Base-by-base conservation (phyloP, 2,329 filamentous ascomycete species). In the Beauveria pseudobassiana region DNA sequence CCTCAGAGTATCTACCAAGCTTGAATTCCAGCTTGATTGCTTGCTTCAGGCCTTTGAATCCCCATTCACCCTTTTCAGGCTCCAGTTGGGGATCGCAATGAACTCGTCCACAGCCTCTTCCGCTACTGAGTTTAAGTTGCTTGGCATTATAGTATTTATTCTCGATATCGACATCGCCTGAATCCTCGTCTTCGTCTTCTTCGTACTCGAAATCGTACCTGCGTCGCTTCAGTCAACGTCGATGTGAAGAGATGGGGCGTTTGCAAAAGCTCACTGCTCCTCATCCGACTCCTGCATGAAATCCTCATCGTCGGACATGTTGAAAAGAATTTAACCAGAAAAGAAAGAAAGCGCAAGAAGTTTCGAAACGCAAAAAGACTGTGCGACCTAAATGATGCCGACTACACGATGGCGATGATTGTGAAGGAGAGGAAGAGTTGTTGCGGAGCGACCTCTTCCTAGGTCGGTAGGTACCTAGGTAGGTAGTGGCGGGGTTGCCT, bases 141-240 rank as follows among this genome's bases (percentile, higher is more conserved):
- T 99, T 99, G 49, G 95, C 95, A 76, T 97, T 98, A 82, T 98
- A 99, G 80, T 99, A 99, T 78, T 96, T 97, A 80, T 99, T 99
- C 75, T 99, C 95, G 73, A 98, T 96, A 67, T 93, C 92, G 69
- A 97, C 90, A 73, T 97, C 91, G 62, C 88, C 92, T 38, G 84
- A 86, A 62, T 96, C 88, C 49, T 96, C 90, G 54, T 95, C 92
- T 62, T 96, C 91, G 66, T 92, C 91, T 63, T 87, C 95, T 73
- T 97, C 93, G 76, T 97, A 98, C 72, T 98, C 93, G 74, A 98
- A 98, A 77, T 98, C 95, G 73, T 97, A 97, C 85, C 77, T 78
- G 59, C 12, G 18, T 10, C 24, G 16, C 22, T n/a, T 24, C 16
- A 9, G 38, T 61, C 20, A 61, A 24, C 20, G 16, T n/a, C 8